phyloP scores from a whole-genome alignment of 257 asterid species.

The Echites panduratus region DNA sequence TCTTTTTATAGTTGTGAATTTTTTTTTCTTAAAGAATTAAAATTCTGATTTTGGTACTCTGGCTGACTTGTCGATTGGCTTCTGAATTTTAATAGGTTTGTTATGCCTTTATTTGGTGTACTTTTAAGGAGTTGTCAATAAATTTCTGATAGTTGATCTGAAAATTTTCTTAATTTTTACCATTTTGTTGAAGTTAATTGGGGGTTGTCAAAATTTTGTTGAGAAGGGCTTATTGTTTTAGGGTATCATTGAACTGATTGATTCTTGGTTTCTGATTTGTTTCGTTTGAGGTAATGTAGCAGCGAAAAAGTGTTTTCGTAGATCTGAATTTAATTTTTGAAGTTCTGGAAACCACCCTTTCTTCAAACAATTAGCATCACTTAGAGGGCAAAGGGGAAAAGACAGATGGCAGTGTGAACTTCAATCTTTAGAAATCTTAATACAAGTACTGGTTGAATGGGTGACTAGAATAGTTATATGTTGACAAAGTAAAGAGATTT shows the following conservation, averaged over 20 bases:
- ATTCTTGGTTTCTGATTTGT: neutral
- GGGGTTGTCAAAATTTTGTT: constrained; percentile 3
- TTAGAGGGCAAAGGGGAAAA: neutral
- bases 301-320: neutral
- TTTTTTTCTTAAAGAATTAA: constrained; percentile 10
- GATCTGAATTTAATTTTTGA: constrained; percentile 12
- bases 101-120: neutral
- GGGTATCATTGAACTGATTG: constrained; percentile 1
- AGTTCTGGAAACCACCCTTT: constrained; percentile 1
- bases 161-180: neutral
- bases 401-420: neutral
- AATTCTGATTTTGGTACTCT: neutral
- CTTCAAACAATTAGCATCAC: neutral
- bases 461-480: neutral
- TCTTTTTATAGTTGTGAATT: constrained; percentile 17
- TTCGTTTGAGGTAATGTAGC: constrained; percentile 2
- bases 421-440: neutral
- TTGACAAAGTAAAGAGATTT: neutral
- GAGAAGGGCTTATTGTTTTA: neutral
- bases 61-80: neutral
- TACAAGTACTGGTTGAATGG: neutral
- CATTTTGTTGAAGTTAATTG: neutral
- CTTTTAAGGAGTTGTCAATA: neutral
- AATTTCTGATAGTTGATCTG: constrained; percentile 11
- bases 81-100: neutral